Evolutionary conservation across 2,329 filamentous ascomycete genomes (phyloP), one percentile per base, ranked within the genome.

Genomic region (Penicillium sp.): DNA sequence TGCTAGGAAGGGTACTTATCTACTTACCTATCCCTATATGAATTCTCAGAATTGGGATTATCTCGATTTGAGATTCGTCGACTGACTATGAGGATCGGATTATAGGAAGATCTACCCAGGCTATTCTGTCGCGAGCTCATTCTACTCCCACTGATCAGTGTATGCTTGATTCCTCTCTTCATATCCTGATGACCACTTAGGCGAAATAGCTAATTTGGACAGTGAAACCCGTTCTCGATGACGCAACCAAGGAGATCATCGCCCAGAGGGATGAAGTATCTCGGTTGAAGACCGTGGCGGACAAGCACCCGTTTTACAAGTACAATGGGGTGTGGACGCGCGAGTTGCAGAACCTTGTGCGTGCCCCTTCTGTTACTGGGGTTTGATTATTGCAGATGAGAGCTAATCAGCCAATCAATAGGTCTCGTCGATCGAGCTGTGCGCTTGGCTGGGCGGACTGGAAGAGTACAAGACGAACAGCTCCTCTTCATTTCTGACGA

Each of bases 301-400:
- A 88, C 24, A 79, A 87, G 66, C 85, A 94, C 62, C 91, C 93
- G 0, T 98, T 97, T 76, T 98, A 97, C 82, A 96, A 95, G 79
- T 96, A 94, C 75, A 96, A 96, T 70, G 75, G 77, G 49, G 81
- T 88, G 67, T 98, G 93, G 93, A 80, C 83, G 26, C 81, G 88
- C 51, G 82, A 87, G 62, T 74, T 96, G 48, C 91, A 97, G 69
- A 88, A 87, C 67, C 80, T 87, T 38, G 81, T 79, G 78, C 77
- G 72, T 75, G 70, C n/a, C 41, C 31, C 32, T 21, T 38, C 31
- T 45, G 43, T 28, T 26, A 8, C n/a, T n/a, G n/a, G n/a, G n/a
- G n/a, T n/a, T n/a, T n/a, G n/a, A n/a, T n/a, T n/a, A n/a, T n/a
- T n/a, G n/a, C n/a, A n/a, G n/a, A n/a, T n/a, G n/a, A n/a, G n/a